Evolutionary conservation across 139 green algal genomes (phyloP).

Genomic region (Volvox africanus): DNA sequence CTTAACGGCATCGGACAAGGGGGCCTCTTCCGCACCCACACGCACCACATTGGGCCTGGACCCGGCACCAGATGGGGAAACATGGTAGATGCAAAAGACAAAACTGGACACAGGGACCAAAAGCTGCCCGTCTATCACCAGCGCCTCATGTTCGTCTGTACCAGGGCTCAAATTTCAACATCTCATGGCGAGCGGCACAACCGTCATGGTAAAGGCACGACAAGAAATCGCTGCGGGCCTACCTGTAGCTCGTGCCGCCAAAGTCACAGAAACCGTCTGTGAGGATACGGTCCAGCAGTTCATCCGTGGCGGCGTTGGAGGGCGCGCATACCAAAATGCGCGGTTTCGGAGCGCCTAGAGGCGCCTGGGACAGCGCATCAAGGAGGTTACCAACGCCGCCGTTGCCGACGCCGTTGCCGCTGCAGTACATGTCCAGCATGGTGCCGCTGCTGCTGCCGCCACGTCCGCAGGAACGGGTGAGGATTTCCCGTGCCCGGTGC

Average conservation of each 20-base stretch:
- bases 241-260: slow-evolving; percentile 49
- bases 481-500: slow-evolving; percentile 19
- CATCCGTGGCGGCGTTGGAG: slow-evolving; percentile 95
- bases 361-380: background rate
- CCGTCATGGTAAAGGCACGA: too few relatives aligned
- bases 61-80: too few relatives aligned
- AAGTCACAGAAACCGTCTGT: slow-evolving; percentile 62
- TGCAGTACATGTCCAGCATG: slow-evolving; percentile 13
- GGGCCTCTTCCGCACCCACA: slow-evolving; percentile 74
- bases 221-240: background rate
- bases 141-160: too few relatives aligned
- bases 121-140: too few relatives aligned
- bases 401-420: background rate
- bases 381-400: background rate
- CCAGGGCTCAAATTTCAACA: too few relatives aligned
- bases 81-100: background rate
- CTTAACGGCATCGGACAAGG: slow-evolving; percentile 61
- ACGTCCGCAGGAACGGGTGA: background rate
- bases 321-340: slow-evolving; percentile 95
- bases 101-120: background rate
- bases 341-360: slow-evolving; percentile 61
- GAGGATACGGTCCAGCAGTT: slow-evolving; percentile 93
- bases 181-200: too few relatives aligned
- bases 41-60: slow-evolving; percentile 80
- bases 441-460: background rate